Evolutionary conservation across 208 protist genomes (phyloP), one percentile per base, ranked within the genome.

Genomic region (Crithidia mellificae): DNA sequence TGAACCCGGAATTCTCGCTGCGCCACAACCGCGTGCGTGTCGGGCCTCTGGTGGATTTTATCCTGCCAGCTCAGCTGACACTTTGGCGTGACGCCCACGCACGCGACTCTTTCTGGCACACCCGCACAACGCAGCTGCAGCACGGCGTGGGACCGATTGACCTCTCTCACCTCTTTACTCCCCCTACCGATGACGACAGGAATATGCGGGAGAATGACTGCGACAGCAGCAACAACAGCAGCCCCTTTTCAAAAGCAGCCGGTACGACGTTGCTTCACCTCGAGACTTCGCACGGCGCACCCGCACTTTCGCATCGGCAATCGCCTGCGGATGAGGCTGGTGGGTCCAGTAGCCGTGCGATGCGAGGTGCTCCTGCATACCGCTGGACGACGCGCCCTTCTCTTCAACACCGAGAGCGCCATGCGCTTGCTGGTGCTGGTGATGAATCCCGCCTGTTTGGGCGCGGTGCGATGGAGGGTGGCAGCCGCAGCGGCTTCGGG

Each of bases 1-100:
- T 88, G 4, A 85, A 88, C 67, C 69, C 78, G 5, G 53, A 85
- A 20, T 88, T 88, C 51, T 85, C 77, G 19, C 57, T 88, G 9
- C 30, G 52, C 6, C 52, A 85, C 59, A 88, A 88, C 63, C 55
- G 74, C 34, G 19, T 70, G 3, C 1, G 62, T 11, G 64, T 88
- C 39, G 83, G 83, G 0, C 83, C 83, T 11, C 77, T 88, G n/a
- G 30, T 88, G n/a, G 72, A 85, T 49, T 54, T 63, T 3, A 41
- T 85, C 19, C 66, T 62, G 2, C 76, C 51, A 0, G n/a, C 53
- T 2, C 64, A 79, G 53, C 50, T 88, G 6, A 41, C 25, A 6
- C 22, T 81, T 11, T 88, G 83, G 83, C 63, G 68, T n/a, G 34
- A 47, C 1, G 78, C 76, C 6, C 84, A 82, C 64, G 32, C 77